Evolutionary conservation across 306 rosid genomes (phyloP), one percentile per base, ranked within the genome.

Genomic region (Gastrolobium bilobum): DNA sequence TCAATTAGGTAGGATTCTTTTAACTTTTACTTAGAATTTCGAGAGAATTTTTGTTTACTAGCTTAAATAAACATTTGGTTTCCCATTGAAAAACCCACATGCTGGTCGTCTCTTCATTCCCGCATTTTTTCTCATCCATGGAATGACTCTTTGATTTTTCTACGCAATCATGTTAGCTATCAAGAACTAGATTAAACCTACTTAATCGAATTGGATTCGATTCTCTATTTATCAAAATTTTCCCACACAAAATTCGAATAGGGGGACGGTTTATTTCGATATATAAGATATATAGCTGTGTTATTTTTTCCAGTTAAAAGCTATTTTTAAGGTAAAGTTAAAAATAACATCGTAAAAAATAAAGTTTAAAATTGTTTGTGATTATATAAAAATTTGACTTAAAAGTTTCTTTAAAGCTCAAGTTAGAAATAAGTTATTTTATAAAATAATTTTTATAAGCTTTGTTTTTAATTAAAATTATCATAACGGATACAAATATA

Each of bases 1-100:
- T 68, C 71, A 80, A 79, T 87, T 86, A 88, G 92, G 90, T 83
- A 30, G 35, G 78, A 52, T 81, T 75, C 72, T 84, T 84, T 78
- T 84, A 84, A 85, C 84, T 80, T 73, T 77, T 37, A 44, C 76
- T 75, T 30, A 48, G 79, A 84, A 84, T 68, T 57, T 68, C 71
- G 84, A 79, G 80, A 69, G 83, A 59, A 57, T 57, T 78, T 64
- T 86, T 83, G 82, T 83, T 85, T 84, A 74, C 43, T 85, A 51
- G 62, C 8, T 51, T 62, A 6, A 75, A 71, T 51, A 68, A 68
- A 80, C 37, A 53, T 71, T 37, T 68, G 15, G 35, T 60, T 71
- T 59, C 10, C 29, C 2, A 9, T 52, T 51, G 68, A 73, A 47
- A 66, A 76, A 61, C 42, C 20, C 48, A 38, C 46, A 31, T 34